Evolutionary conservation across 2,329 filamentous ascomycete species (phyloP), one percentile per base, ranked within the genome.

Genomic region (Akanthomyces lecanii): DNA sequence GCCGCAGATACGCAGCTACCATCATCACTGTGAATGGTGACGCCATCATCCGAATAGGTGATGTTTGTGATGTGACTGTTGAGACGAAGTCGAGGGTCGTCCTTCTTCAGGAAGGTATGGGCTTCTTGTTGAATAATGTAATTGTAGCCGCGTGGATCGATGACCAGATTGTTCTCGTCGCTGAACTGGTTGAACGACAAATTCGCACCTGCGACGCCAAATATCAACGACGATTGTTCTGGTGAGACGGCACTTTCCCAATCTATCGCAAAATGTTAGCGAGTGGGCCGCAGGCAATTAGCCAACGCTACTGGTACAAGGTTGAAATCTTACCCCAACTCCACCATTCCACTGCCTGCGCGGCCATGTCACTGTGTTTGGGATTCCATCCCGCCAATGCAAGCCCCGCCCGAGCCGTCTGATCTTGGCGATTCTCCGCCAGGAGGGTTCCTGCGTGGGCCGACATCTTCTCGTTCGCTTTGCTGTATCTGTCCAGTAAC

Each of bases 381-480:
- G 86, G 85, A 59, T 83, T 84, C 86, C 87, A 90, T 1, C 83
- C 86, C 0, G 81, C 81, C n/a, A 87, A 70, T 11, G 78, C 80
- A 8, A 89, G 72, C 0, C 83, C 88, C 0, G 83, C 79, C 28
- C 87, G 82, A n/a, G 79, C 78, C 42, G 80, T 87, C 11, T 80
- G 77, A 68, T 90, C 87, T 66, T 88, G 85, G 10, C 86, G 71
- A 65, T 88, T 88, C 1, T 86, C 73, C 0, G 73, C 77, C 14
- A 89, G 73, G n/a, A 87, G 78, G 1, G 76, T 76, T 1, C 87
- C 86, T 8, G 87, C 84, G 50, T 83, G 78, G 16, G 81, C 74
- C 60, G 81, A 78, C 2, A 81, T 78, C 0, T 69, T 71, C 0
- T 72, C 66, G 63, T 81, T 84, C 0, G 77, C 77, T 1, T 76